Evolutionary conservation across 1,139 yeast genomes (phyloP).

Genomic region (Candida albicans): DNA sequence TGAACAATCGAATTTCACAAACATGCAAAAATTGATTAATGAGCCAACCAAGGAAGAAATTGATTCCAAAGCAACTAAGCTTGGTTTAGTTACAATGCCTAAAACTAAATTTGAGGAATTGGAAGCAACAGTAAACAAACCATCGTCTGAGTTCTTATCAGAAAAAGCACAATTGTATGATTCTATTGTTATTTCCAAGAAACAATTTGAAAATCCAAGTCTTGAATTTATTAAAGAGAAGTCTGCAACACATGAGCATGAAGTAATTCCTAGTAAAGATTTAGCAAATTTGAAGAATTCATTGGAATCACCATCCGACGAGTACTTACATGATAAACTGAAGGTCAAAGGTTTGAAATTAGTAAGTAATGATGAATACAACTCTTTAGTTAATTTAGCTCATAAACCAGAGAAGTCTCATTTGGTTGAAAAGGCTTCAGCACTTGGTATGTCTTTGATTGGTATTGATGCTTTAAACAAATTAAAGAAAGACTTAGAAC

Average conservation of each 20-base stretch:
- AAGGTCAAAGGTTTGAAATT: slow-evolving; percentile 14
- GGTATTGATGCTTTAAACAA: slow-evolving; percentile 7
- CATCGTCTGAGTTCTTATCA: slow-evolving; percentile 20
- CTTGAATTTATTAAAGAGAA: slow-evolving; percentile 23
- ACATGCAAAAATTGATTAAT: slow-evolving; percentile 11
- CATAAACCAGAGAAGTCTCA: slow-evolving; percentile 16
- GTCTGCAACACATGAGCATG: slow-evolving; percentile 19
- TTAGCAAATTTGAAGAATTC: slow-evolving; percentile 15
- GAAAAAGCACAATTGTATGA: slow-evolving; percentile 15
- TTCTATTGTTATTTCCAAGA: slow-evolving; percentile 3
- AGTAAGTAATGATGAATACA: slow-evolving; percentile 21
- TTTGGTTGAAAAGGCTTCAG: slow-evolving; percentile 4
- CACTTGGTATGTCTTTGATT: slow-evolving; percentile 1
- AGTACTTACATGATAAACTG: slow-evolving; percentile 22
- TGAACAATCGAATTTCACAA: slow-evolving; percentile 18
- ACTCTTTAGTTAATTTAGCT: slow-evolving; percentile 17
- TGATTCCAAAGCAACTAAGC: slow-evolving; percentile 18
- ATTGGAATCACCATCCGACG: slow-evolving; percentile 24
- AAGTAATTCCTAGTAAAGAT: slow-evolving; percentile 16
- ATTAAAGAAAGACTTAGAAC: slow-evolving; percentile 13
- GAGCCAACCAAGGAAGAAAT: slow-evolving; percentile 24
- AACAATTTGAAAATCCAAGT: slow-evolving; percentile 17
- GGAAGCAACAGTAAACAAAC: slow-evolving; percentile 15
- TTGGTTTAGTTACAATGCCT: slow-evolving; percentile 26
- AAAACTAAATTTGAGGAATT: slow-evolving; percentile 21